Base-by-base conservation (phyloP, 441 rosid species). In the Omphalea diandra region DNA sequence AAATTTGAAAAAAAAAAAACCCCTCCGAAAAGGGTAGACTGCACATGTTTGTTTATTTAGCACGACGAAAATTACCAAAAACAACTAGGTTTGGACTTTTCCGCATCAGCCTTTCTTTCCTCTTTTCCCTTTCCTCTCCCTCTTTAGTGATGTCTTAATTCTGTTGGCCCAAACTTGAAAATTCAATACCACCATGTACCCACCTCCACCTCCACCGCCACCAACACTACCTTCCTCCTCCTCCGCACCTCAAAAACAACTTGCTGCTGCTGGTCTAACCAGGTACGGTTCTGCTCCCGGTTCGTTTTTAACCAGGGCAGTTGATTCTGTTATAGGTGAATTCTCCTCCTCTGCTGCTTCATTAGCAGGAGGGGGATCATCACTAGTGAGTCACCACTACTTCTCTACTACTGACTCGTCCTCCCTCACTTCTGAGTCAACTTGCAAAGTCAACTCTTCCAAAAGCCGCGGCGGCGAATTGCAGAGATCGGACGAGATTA, bases 211-310 rank as follows among this genome's bases (percentile, higher is more conserved):
- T n/a, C n/a, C n/a, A n/a, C n/a, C n/a, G n/a, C n/a, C n/a, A n/a
- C n/a, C n/a, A n/a, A n/a, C n/a, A n/a, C n/a, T n/a, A n/a, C n/a
- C 83, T 1, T 82, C 93, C 7, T 85, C 95, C 2, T 86, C 90
- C 32, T 78, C 91, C 22, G 76, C 90, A 10, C 81, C 88, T 0
- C 86, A 77, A 20, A 88, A 86, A 32, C 71, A 79, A n/a, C 40
- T 62, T 38, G 80, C 71, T 5, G 63, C 79, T 5, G 32, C 67
- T 32, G 96, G 87, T 0, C 73, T 94, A 41, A 84, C 86, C 78
- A 87, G 97, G 52, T 90, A 84, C 74, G 88, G 88, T 15, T 93
- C 97, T 18, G 98, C 98, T 41, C 98, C 98, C 0, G 87, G 94
- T 18, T 83, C 98, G 35, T 67, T 93, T 68, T 79, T 93, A 2